Evolutionary conservation across 116 monocot species (phyloP), one percentile per base, ranked within the genome.

Genomic region (Trichopus zeylanicus): DNA sequence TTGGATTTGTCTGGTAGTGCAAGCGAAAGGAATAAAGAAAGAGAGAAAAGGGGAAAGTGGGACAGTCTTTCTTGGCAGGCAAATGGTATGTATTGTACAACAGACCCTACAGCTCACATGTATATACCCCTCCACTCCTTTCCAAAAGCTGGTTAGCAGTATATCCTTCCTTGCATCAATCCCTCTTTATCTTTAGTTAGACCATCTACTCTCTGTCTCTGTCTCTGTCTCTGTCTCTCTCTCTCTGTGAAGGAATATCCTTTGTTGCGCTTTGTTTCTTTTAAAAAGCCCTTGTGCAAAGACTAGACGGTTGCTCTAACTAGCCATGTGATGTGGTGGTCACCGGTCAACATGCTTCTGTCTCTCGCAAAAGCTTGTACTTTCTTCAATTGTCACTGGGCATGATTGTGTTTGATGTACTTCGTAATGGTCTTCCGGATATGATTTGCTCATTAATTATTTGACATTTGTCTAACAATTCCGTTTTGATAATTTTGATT

Each of bases 11-110:
- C 63, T 42, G 57, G 35, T 77, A 48, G 59, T 62, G 61, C 27
- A 53, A 70, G 61, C 29, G 31, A 69, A 73, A 65, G 60, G 69
- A 26, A 51, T 19, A 60, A 62, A 39, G 27, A n/a, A n/a, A n/a
- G n/a, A 54, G 55, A 55, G 29, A 53, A 64, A 42, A 66, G 65
- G 28, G 31, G 31, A 57, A 55, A 48, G 71, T 27, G 32, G 64
- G 57, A 37, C 57, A 63, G 67, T 67, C 75, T 56, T 80, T 80
- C 63, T 59, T 54, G 67, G 71, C 26, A 68, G 71, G 76, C 76
- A 81, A 64, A 55, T 81, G 68, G 71, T 56, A 66, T 74, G 73
- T 63, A 81, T 55, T 47, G 51, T 46, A 62, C 21, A 60, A 23
- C 29, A n/a, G n/a, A 61, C 52, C 10, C 61, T 68, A 68, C 81